Conservation (phyloP, 371 early-diverging fungal genomes). For the Rhizomucor pusillus region DNA sequence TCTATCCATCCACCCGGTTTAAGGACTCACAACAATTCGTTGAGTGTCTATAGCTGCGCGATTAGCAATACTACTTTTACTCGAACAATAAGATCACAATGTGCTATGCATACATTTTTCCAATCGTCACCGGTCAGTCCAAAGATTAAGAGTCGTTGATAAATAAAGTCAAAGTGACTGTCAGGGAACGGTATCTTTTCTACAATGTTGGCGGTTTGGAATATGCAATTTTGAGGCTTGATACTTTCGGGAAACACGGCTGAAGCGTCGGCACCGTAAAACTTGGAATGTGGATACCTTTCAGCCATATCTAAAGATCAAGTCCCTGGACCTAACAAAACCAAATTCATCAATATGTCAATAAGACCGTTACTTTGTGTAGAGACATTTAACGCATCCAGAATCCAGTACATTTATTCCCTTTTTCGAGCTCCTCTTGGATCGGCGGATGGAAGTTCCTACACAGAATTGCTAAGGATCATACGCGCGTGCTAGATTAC, state of each 20-base stretch:
- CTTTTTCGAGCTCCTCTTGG: slow-evolving; percentile 7
- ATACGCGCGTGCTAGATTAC: background rate
- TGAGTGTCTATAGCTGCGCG: slow-evolving; percentile 7
- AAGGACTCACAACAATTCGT: slow-evolving; percentile 11
- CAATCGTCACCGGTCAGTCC: slow-evolving; percentile 30
- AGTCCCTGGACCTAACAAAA: slow-evolving; percentile 29
- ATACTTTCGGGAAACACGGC: slow-evolving; percentile 13
- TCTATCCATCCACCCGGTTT: slow-evolving; percentile 25
- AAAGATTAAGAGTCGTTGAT: slow-evolving; percentile 42
- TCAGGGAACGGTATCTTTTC: slow-evolving; percentile 53
- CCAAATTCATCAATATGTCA: background rate
- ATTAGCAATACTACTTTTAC: no score
- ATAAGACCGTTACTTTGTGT: background rate
- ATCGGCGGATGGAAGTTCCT: slow-evolving; percentile 17
- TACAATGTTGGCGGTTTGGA: slow-evolving; percentile 49
- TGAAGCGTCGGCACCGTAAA: slow-evolving; percentile 17
- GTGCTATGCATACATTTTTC: slow-evolving; percentile 27
- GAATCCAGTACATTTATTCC: slow-evolving; percentile 20
- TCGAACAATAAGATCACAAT: no score
- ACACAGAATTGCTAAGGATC: background rate
- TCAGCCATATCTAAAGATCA: slow-evolving; percentile 22
- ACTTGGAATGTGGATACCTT: slow-evolving; percentile 17
- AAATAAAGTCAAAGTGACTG: slow-evolving; percentile 52
- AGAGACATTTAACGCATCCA: slow-evolving; percentile 14
- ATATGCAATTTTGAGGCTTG: slow-evolving; percentile 34